Conservation (phyloP, 2,329 filamentous ascomycete genomes). For the Colletotrichum euphorbiae region DNA sequence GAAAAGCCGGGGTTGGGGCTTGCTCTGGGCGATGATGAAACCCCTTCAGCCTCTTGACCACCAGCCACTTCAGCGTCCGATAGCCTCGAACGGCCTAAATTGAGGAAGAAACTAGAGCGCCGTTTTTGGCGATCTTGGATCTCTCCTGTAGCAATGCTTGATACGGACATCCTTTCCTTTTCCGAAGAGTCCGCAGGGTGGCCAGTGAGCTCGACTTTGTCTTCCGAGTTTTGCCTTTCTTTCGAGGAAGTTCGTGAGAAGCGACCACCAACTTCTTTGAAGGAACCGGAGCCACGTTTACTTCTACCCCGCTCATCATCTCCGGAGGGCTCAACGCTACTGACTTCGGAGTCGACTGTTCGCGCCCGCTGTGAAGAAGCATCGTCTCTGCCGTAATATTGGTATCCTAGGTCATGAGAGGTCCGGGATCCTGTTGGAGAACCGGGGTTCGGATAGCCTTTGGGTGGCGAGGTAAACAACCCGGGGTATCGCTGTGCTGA, state of each 20-base stretch:
- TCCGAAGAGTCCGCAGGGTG: constrained; percentile 37
- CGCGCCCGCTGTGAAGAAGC: constrained; percentile 54
- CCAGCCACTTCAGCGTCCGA: constrained; percentile 44
- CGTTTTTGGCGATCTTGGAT: constrained; percentile 50
- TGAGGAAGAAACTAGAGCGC: constrained; percentile 53
- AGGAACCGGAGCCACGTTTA: constrained; percentile 58
- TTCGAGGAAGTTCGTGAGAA: constrained; percentile 50
- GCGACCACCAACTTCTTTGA: constrained; percentile 63
- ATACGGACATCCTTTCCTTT: constrained; percentile 56
- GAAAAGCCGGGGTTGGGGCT: constrained; percentile 40
- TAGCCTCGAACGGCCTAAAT: constrained; percentile 43
- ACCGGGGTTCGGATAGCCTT: constrained; percentile 32
- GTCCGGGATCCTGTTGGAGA: constrained; percentile 41
- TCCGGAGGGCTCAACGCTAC: constrained; percentile 50
- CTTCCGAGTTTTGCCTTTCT: constrained; percentile 48
- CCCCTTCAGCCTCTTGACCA: constrained; percentile 38
- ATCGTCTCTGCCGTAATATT: constrained; percentile 43
- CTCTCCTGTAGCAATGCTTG: constrained; percentile 55
- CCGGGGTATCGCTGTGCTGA: constrained; percentile 62
- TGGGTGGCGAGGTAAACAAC: constrained; percentile 51
- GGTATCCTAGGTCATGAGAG: constrained; percentile 37
- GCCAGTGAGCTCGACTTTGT: constrained; percentile 28
- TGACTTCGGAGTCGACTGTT: constrained; percentile 52
- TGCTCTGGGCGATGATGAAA: constrained; percentile 33
- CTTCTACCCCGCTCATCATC: constrained; percentile 52